phyloP scores from a whole-genome alignment of 257 asterid genomes.

The Thymus quinquecostatus region DNA sequence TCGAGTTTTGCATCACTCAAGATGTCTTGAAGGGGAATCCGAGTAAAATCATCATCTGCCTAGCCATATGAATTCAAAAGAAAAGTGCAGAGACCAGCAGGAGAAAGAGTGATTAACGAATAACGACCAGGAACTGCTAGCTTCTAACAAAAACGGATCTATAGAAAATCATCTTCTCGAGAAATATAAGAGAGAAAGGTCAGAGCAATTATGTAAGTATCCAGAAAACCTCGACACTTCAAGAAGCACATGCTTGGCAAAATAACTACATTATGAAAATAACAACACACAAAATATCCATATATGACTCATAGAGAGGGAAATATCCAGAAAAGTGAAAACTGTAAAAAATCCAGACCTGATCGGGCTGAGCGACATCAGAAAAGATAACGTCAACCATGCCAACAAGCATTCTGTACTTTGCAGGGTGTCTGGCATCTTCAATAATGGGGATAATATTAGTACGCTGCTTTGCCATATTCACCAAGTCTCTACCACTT shows the following conservation, averaged over 20 bases:
- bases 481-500: constrained; percentile 91
- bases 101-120: too few species aligned
- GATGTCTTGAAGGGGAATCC: constrained; percentile 2
- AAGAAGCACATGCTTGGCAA: too few species aligned
- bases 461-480: constrained; percentile 91
- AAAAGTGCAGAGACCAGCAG: neutral
- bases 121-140: too few species aligned
- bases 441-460: constrained; percentile 92
- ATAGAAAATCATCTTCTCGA: too few species aligned
- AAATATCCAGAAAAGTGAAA: too few species aligned
- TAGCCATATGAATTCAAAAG: neutral
- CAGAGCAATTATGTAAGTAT: too few species aligned
- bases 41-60: neutral
- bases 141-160: too few species aligned
- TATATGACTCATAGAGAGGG: too few species aligned
- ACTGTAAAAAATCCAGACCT: constrained; percentile 45
- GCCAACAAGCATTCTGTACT: constrained; percentile 92
- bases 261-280: too few species aligned
- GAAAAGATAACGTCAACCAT: constrained; percentile 97
- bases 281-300: too few species aligned
- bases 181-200: too few species aligned
- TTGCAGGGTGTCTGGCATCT: constrained; percentile 95
- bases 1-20: neutral
- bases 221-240: too few species aligned
- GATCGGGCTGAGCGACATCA: constrained; percentile 98